Conservation (phyloP, 208 protist genomes). For the Acanthamoeba lenticulata region DNA sequence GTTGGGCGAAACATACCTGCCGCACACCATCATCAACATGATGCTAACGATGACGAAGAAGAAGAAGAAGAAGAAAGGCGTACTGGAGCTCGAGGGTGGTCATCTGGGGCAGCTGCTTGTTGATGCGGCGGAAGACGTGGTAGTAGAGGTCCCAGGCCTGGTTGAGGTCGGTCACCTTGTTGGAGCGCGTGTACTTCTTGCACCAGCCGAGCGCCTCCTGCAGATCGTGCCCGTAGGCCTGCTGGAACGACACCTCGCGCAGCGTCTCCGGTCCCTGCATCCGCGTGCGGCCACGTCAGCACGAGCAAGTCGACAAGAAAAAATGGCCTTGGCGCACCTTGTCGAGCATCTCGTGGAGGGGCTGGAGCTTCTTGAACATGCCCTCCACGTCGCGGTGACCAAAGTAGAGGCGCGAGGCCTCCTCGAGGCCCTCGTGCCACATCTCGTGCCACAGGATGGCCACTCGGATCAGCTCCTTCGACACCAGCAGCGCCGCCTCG, state of each 20-base stretch:
- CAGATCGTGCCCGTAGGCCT: slow-evolving; percentile 90
- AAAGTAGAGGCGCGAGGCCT: slow-evolving; percentile 94
- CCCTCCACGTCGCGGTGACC: slow-evolving; percentile 93
- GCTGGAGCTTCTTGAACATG: slow-evolving; percentile 94
- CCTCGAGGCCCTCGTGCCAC: slow-evolving; percentile 91
- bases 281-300: no score
- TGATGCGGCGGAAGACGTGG: slow-evolving; percentile 95
- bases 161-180: slow-evolving; percentile 92
- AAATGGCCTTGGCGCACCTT: no score
- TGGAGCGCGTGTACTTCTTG: slow-evolving; percentile 87
- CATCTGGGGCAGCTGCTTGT: slow-evolving; percentile 96
- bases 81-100: slow-evolving; percentile 94
- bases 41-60: no score
- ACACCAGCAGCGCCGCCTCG: slow-evolving; percentile 95
- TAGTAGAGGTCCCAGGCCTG: slow-evolving; percentile 97
- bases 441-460: slow-evolving; percentile 98
- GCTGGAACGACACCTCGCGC: slow-evolving; percentile 95
- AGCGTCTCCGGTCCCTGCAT: slow-evolving; percentile 92
- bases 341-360: slow-evolving; percentile 95
- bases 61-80: no score
- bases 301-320: no score
- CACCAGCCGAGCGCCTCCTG: slow-evolving; percentile 87
- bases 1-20: slow-evolving; percentile 94
- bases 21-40: no score
- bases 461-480: slow-evolving; percentile 97